Percentiles rank a stretch among this genome's conserved stretches.
phyloP scores from a whole-genome alignment of 2,329 filamentous ascomycete genomes.

The Aspergillus sclerotialis region DNA sequence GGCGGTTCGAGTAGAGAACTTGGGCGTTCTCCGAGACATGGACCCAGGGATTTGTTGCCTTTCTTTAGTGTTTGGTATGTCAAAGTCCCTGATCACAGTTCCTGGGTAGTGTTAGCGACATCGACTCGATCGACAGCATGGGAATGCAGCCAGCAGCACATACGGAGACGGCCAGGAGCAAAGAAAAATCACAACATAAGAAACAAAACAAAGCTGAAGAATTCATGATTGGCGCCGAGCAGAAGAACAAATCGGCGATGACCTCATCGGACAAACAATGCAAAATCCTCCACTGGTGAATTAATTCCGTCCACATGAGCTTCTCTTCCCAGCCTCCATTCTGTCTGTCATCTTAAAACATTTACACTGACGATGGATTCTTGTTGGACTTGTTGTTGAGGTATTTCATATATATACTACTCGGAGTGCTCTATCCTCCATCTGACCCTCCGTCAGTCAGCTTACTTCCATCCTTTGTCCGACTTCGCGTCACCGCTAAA shows the following conservation, averaged over 20 bases:
- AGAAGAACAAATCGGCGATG: conserved; percentile 11
- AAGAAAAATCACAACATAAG: too few relatives aligned
- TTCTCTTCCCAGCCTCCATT: not conserved
- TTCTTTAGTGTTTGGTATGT: too few relatives aligned
- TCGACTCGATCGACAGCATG: too few relatives aligned
- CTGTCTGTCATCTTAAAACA: not conserved
- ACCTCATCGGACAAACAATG: conserved; percentile 26
- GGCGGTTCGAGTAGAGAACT: conserved; percentile 32
- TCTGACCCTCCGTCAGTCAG: too few relatives aligned
- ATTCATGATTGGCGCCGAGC: not conserved
- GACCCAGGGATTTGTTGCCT: conserved; percentile 11
- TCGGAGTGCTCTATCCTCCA: too few relatives aligned
- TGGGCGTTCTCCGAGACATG: conserved; percentile 30
- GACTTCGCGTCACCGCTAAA: not conserved
- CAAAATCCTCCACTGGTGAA: conserved; percentile 17
- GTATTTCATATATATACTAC: too few relatives aligned
- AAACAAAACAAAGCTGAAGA: conserved; percentile 1
- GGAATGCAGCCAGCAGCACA: too few relatives aligned
- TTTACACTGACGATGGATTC: too few relatives aligned
- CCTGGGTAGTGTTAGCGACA: too few relatives aligned
- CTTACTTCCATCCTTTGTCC: not conserved
- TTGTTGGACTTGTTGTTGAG: too few relatives aligned
- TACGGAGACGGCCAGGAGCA: too few relatives aligned
- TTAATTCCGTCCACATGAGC: conserved; percentile 4
- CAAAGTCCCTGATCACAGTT: too few relatives aligned